Conservation (phyloP, 441 rosid species). For the Gossypium davidsonii region DNA sequence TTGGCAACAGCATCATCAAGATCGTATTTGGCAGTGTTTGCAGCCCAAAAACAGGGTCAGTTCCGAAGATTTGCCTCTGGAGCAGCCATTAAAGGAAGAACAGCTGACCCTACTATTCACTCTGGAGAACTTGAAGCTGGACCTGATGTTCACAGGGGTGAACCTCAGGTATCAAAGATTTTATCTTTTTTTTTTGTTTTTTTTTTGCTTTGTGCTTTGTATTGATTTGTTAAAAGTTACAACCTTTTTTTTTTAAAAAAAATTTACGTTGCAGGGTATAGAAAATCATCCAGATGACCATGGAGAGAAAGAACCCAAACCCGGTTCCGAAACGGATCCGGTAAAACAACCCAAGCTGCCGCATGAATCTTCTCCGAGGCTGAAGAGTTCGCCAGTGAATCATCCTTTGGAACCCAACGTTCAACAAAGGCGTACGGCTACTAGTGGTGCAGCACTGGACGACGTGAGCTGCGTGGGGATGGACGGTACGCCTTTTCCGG, state of each 20-base stretch:
- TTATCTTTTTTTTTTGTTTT: background rate
- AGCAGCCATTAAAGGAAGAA: slow-evolving; percentile 25
- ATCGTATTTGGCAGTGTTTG: slow-evolving; percentile 8
- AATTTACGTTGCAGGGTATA: slow-evolving; percentile 35
- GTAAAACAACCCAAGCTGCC: slow-evolving; percentile 33
- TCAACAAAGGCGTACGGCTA: slow-evolving; percentile 39
- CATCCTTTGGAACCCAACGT: slow-evolving; percentile 35
- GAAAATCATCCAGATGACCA: slow-evolving; percentile 10
- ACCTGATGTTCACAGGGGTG: slow-evolving; percentile 23
- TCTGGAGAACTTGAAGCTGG: slow-evolving; percentile 34
- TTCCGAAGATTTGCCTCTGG: slow-evolving; percentile 26
- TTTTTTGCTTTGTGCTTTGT: background rate
- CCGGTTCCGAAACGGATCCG: slow-evolving; percentile 29
- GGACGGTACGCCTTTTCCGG: slow-evolving; percentile 48
- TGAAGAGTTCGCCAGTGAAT: slow-evolving; percentile 33
- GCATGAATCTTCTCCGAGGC: slow-evolving; percentile 28
- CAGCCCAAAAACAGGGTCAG: background rate
- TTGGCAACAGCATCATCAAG: slow-evolving; percentile 29
- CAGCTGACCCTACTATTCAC: slow-evolving; percentile 36
- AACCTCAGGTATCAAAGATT: slow-evolving; percentile 27
- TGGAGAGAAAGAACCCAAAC: slow-evolving; percentile 12
- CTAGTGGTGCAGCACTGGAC: background rate
- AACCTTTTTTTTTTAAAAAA: background rate
- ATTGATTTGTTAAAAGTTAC: background rate
- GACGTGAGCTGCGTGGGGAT: slow-evolving; percentile 42